A percentile compares a stretch with the other conserved stretches of the same genome.
phyloP scores from a whole-genome alignment of 768 basidiomycete species.

The Leccinum barrowsii region DNA sequence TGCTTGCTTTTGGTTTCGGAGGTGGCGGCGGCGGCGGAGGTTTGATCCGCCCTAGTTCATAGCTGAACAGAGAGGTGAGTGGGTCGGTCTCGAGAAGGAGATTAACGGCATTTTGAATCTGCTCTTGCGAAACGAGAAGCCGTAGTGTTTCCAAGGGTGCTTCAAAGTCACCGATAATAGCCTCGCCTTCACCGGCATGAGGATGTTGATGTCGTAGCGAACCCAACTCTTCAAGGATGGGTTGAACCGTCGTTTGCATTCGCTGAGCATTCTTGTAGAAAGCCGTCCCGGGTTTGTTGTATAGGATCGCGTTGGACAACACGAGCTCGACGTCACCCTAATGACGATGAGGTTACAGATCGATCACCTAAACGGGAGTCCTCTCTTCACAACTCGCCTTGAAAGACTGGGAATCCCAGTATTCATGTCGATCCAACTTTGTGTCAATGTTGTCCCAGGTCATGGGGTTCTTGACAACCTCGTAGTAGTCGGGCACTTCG shows the following conservation, averaged over 20 bases:
- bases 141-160: constrained; percentile 56
- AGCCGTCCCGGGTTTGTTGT: constrained; percentile 73
- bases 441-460: constrained; percentile 78
- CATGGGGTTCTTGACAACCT: constrained; percentile 84
- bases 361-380: background rate
- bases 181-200: constrained; percentile 4
- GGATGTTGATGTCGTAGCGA: constrained; percentile 18
- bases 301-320: constrained; percentile 78
- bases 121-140: constrained; percentile 50
- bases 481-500: constrained; percentile 89
- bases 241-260: constrained; percentile 46
- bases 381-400: constrained; percentile 40
- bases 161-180: constrained; percentile 67
- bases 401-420: constrained; percentile 74
- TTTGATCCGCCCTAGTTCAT: constrained; percentile 60
- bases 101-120: constrained; percentile 50
- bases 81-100: constrained; percentile 56
- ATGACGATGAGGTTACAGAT: background rate
- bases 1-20: constrained; percentile 39
- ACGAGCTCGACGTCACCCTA: constrained; percentile 85
- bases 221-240: constrained; percentile 32
- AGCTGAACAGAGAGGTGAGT: constrained; percentile 63
- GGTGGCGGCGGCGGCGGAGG: constrained; percentile 58
- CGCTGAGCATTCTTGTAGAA: constrained; percentile 68
- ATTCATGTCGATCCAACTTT: constrained; percentile 80